These are phyloP conservation scores for Gossypium australe DNA, from an alignment of 345 rosid species.

Conservation along the genomic window DNA sequence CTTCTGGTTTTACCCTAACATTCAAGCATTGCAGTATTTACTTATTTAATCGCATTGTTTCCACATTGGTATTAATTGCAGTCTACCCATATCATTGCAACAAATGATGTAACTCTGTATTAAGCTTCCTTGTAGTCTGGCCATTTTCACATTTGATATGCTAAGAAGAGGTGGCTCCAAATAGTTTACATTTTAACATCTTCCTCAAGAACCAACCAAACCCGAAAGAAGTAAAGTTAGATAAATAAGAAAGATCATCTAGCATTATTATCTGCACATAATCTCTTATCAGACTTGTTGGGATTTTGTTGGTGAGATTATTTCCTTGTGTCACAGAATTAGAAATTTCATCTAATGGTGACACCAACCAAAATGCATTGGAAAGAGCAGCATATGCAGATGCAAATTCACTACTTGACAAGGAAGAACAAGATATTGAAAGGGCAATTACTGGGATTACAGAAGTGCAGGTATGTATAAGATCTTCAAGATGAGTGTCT, in stretches of 20 bases:
- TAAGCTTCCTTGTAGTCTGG: neutral
- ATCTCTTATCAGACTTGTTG: neutral
- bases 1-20: constrained; percentile 1
- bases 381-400: constrained; percentile 35
- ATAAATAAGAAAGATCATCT: neutral
- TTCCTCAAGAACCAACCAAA: neutral
- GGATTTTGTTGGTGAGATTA: constrained; percentile 4
- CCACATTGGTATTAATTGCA: neutral
- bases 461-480: constrained; percentile 56
- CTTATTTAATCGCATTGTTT: neutral
- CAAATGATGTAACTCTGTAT: neutral
- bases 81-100: neutral
- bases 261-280: neutral
- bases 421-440: constrained; percentile 65
- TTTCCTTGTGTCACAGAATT: constrained; percentile 34
- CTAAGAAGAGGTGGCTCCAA: neutral
- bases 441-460: constrained; percentile 46
- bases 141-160: neutral
- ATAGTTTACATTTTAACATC: neutral
- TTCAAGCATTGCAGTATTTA: neutral
- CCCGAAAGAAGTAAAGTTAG: too few relatives aligned
- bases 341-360: constrained; percentile 36
- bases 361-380: constrained; percentile 21
- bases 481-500: constrained; percentile 6
- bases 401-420: constrained; percentile 50